phyloP scores from a whole-genome alignment of 345 rosid genomes.

The Erucastrum elatum region DNA sequence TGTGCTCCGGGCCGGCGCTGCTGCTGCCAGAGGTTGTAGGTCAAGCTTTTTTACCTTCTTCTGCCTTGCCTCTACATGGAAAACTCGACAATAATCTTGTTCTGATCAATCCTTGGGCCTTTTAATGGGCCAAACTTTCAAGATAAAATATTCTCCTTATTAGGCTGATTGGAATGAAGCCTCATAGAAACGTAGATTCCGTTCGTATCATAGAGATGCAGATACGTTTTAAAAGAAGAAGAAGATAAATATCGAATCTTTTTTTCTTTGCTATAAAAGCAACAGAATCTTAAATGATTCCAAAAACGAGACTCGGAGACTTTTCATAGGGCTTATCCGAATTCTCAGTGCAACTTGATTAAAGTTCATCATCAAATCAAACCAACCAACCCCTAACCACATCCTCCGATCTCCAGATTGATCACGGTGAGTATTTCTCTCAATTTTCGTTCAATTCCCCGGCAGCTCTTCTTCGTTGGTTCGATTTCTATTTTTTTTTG shows the following conservation, averaged over 20 bases:
- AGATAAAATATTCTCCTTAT: background rate
- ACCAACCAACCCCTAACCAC: background rate
- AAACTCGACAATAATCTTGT: background rate
- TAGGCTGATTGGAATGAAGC: background rate
- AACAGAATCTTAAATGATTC: constrained; percentile 14
- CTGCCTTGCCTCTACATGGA: background rate
- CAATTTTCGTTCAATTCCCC: background rate
- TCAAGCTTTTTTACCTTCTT: background rate
- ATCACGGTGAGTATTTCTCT: background rate
- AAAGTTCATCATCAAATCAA: background rate
- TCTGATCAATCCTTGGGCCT: background rate
- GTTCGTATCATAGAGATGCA: background rate
- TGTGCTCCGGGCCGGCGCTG: too few relatives aligned
- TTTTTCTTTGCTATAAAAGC: background rate
- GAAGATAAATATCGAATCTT: constrained; percentile 15
- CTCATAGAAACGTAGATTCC: background rate
- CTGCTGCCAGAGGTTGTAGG: background rate
- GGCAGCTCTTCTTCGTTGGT: background rate
- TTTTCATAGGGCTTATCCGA: constrained; percentile 17
- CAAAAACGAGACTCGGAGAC: constrained; percentile 5
- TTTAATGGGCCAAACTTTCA: background rate
- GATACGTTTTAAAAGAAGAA: background rate
- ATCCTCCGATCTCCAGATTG: constrained; percentile 13
- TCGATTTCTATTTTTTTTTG: background rate
- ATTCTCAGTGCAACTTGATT: constrained; percentile 7